Conservation (phyloP, 495 filamentous ascomycete genomes). For the Tuber melanosporum region DNA sequence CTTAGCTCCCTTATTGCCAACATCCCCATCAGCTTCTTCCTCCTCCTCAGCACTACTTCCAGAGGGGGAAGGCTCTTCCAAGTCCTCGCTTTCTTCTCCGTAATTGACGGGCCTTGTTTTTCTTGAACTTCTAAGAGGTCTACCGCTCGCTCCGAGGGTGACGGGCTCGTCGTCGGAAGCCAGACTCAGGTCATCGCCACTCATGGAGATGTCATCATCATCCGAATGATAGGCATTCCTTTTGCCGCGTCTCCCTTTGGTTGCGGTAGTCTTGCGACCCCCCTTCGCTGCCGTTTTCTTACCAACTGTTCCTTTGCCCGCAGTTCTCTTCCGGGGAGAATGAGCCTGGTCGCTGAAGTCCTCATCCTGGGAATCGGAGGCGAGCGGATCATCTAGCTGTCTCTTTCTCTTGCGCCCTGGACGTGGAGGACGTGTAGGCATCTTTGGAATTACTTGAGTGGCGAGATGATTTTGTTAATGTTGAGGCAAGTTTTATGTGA, state of each 20-base stretch:
- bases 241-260: constrained; percentile 16
- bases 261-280: constrained; percentile 18
- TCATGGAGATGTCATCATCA: constrained; percentile 31
- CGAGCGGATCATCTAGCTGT: constrained; percentile 27
- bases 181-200: constrained; percentile 26
- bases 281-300: constrained; percentile 21
- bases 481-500: constrained; percentile 11
- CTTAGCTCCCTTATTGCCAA: constrained; percentile 30
- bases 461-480: constrained; percentile 14
- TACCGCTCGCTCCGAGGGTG: constrained; percentile 29
- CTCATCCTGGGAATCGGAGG: constrained; percentile 30
- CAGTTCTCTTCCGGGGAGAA: constrained; percentile 16
- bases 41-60: constrained; percentile 23
- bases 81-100: constrained; percentile 34
- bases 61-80: constrained; percentile 9
- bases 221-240: constrained; percentile 22
- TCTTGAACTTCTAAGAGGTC: constrained; percentile 33
- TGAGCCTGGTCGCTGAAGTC: constrained; percentile 20
- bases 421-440: constrained; percentile 5
- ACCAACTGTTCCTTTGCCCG: constrained; percentile 10
- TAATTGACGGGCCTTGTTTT: constrained; percentile 30
- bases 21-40: constrained; percentile 23
- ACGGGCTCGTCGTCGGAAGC: constrained; percentile 31
- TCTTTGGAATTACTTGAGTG: constrained; percentile 1
- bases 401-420: constrained; percentile 32